Evolutionary conservation across 805 yeast genomes (phyloP).

Genomic region (Clavispora fructus): DNA sequence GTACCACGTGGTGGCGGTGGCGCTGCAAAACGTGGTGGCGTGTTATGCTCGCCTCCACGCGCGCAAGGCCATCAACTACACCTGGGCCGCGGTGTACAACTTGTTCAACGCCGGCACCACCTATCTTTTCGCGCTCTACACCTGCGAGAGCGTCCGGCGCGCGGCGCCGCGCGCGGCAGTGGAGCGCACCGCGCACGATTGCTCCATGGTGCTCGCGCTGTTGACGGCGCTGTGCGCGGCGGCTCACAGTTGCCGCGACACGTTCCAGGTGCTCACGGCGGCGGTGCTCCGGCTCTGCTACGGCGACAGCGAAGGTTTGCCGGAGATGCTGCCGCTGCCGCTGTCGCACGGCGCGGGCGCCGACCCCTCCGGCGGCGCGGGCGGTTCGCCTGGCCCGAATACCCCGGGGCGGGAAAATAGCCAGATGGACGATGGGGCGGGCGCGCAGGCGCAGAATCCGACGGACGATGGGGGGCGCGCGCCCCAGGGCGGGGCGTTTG

Average conservation of each 20-base stretch:
- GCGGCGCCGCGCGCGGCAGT: conserved; percentile 41
- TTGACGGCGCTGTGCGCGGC: conserved; percentile 72
- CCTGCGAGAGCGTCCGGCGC: conserved; percentile 50
- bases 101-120: conserved; percentile 87
- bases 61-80: conserved; percentile 65
- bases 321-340: background rate
- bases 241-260: conserved; percentile 64
- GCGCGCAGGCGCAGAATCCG: no score
- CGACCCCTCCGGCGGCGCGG: background rate
- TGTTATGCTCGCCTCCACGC: conserved; percentile 55
- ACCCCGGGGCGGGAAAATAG: background rate
- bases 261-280: conserved; percentile 64
- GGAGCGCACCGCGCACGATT: conserved; percentile 46
- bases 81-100: conserved; percentile 92
- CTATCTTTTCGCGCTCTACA: conserved; percentile 70
- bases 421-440: background rate
- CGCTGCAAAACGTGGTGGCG: conserved; percentile 62
- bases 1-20: conserved; percentile 49
- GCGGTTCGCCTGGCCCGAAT: background rate
- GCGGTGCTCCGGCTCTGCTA: conserved; percentile 63
- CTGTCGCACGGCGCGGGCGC: background rate
- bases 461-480: background rate
- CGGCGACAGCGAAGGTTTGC: conserved; percentile 26
- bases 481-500: background rate
- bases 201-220: conserved; percentile 54